Percentiles rank a stretch among this genome's conserved stretches.
phyloP scores from a whole-genome alignment of 306 rosid species.

The Dryas drummondii region DNA sequence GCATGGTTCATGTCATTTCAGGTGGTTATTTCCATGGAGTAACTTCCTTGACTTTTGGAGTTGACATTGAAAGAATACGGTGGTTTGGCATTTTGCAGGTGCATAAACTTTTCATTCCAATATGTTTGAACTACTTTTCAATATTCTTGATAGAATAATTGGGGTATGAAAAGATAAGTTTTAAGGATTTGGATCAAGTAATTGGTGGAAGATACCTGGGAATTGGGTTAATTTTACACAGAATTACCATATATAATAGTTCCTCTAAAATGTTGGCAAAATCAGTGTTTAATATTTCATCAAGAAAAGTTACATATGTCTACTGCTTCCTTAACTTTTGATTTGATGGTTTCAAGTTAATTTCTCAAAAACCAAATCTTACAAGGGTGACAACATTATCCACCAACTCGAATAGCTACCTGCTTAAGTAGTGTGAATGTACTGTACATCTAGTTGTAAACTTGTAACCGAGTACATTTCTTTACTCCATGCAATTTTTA shows the following conservation, averaged over 20 bases:
- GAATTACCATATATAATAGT: too few species aligned
- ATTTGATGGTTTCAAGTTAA: background rate
- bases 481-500: constrained; percentile 2
- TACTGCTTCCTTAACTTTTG: background rate
- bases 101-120: background rate
- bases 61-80: constrained; percentile 70
- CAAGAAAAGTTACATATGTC: too few species aligned
- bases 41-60: constrained; percentile 71
- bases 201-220: background rate
- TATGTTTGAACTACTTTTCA: constrained; percentile 15
- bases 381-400: background rate
- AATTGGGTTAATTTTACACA: background rate
- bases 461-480: background rate
- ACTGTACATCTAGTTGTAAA: background rate
- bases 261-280: too few species aligned
- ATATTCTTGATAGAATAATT: background rate
- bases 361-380: background rate
- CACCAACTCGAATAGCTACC: background rate
- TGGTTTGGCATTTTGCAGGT: constrained; percentile 89
- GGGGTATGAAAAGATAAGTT: background rate
- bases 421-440: constrained; percentile 3
- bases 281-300: too few species aligned
- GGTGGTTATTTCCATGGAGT: constrained; percentile 94
- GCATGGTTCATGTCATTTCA: constrained; percentile 37
- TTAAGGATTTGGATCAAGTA: background rate